Evolutionary conservation across 169 alveolate genomes (phyloP), one percentile per base, ranked within the genome.

Genomic region (Eimeria sp.): DNA sequence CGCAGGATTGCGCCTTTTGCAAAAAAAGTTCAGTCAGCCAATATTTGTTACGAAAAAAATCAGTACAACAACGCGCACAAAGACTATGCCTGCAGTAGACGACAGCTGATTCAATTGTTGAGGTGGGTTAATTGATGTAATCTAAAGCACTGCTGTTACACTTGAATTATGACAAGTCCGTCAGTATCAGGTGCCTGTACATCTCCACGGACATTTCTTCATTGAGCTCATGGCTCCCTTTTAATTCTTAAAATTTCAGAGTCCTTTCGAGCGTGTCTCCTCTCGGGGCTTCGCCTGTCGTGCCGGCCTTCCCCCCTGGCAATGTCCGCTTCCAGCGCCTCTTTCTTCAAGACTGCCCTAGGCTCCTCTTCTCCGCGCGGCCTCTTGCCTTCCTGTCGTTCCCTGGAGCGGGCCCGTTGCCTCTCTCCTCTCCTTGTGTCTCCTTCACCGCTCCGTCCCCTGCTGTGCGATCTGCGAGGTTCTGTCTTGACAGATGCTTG

Each of bases 391-490:
- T 71, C 40, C 91, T 33, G 85, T 6, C 54, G 91, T 27, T 74
- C 91, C 40, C 91, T 85, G 27, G 46, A 37, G 78, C 60, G 18
- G 76, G 23, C 56, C 74, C 77, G 60, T 33, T 37, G 54, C 49
- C 60, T 18, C 56, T 58, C 76, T 60, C 72, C 58, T 10, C 77
- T 54, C 23, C 68, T 27, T 78, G 30, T 49, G 71, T 40, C 6
- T 54, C 33, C 49, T 27, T 54, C 89, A 52, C 27, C 37, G 58
- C 85, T 74, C 52, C 85, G 40, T 78, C 89, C 14, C 68, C 89
- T 78, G 89, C 89, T 78, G 62, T 66, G 62, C 56, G 68, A 78
- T 37, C 89, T 78, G 46, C 71, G 68, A 27, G 33, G 18, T 71
- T 56, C 91, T 49, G 40, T 33, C 60, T 60, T 60, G 58, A 46